A percentile compares a stretch with the other conserved stretches of the same genome.
Conservation (phyloP, 176 grass and related monocot species). For the Oryza nivara region DNA sequence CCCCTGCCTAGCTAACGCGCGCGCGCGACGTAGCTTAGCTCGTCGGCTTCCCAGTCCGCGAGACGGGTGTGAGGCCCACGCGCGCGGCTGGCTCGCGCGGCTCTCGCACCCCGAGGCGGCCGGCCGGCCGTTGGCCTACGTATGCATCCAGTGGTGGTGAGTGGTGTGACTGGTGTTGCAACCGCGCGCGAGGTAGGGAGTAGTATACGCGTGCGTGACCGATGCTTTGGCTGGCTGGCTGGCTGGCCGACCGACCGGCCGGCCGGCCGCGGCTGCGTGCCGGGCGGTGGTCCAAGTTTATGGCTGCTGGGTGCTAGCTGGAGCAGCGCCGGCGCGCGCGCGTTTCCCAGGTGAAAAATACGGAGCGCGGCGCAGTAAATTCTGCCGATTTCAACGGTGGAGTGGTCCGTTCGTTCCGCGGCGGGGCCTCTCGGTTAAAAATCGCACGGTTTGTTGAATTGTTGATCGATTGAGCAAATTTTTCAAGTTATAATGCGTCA, state of each 20-base stretch:
- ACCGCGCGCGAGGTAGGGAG: too few relatives aligned
- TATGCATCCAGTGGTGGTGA: neutral
- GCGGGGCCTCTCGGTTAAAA: neutral
- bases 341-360: conserved; percentile 40
- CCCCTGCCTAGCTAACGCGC: neutral
- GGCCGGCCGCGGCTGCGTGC: neutral
- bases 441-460: too few relatives aligned
- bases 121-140: conserved; percentile 33
- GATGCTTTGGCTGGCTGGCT: neutral
- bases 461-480: neutral
- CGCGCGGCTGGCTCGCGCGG: neutral
- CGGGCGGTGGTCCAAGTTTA: conserved; percentile 23
- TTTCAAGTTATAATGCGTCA: neutral
- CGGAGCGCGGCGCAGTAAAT: neutral
- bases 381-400: neutral
- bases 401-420: neutral
- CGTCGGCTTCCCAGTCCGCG: neutral
- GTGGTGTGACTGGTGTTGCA: neutral
- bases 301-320: neutral
- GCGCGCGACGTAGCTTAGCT: neutral
- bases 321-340: neutral
- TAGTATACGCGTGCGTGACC: neutral
- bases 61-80: neutral
- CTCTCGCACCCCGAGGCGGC: conserved; percentile 46
- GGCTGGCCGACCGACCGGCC: neutral